Percentiles rank a stretch among this genome's conserved stretches.
Evolutionary conservation across 2,329 filamentous ascomycete species (phyloP).

Genomic region (Aspergillus sp.): DNA sequence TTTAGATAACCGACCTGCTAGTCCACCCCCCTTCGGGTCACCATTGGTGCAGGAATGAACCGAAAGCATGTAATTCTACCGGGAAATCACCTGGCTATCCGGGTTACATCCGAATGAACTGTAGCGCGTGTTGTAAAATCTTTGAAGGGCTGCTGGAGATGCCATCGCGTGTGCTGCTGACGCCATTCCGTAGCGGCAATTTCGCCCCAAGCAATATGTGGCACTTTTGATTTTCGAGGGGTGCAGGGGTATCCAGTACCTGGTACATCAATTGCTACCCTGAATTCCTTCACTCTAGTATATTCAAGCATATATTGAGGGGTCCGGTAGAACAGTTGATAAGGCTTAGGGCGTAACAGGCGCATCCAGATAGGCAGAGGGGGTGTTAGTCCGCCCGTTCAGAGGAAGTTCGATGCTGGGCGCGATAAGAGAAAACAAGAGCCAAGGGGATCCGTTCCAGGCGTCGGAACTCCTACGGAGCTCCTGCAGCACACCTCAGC

Average conservation of each 20-base stretch:
- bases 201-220: background rate
- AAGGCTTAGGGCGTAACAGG: background rate
- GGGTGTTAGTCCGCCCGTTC: background rate
- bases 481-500: background rate
- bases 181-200: background rate
- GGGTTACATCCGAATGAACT: background rate
- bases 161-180: background rate
- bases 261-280: too few relatives aligned
- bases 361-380: background rate
- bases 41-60: background rate
- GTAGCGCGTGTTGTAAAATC: background rate
- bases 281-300: too few relatives aligned
- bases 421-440: background rate
- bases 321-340: background rate
- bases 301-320: too few relatives aligned
- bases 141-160: background rate
- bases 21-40: too few relatives aligned
- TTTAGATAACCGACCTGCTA: background rate
- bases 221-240: too few relatives aligned
- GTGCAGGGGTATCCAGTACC: too few relatives aligned
- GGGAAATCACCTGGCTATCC: background rate
- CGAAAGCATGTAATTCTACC: background rate
- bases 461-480: constrained; percentile 1
- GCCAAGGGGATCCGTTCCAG: background rate
- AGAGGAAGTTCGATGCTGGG: background rate